Evolutionary conservation across 148 eudicot species (phyloP).

Genomic region (Vaccinium corymbosum): DNA sequence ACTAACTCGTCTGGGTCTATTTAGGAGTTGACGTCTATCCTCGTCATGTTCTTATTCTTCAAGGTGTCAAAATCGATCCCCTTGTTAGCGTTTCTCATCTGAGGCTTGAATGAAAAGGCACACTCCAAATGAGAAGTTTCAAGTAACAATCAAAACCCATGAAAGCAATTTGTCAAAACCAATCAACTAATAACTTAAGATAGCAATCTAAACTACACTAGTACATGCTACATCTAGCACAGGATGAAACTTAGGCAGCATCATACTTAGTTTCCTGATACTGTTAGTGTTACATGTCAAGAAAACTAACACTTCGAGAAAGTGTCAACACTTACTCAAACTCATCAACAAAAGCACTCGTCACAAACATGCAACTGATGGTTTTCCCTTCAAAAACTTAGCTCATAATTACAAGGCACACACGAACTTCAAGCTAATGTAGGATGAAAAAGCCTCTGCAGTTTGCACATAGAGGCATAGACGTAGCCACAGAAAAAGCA

Average conservation of each 20-base stretch:
- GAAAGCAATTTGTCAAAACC: neutral
- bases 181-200: neutral
- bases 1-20: no score
- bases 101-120: no score
- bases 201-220: neutral
- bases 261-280: neutral
- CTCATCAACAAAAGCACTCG: neutral
- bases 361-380: neutral
- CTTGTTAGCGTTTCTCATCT: no score
- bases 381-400: neutral
- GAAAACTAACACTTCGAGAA: neutral
- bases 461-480: neutral
- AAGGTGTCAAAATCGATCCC: no score
- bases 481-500: neutral
- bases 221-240: neutral
- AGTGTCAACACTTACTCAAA: neutral
- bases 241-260: neutral
- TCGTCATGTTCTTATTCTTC: no score
- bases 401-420: neutral
- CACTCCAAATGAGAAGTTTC: neutral
- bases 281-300: neutral
- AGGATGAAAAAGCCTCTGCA: neutral
- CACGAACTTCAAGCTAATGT: slow-evolving; percentile 1
- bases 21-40: no score
- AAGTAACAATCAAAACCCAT: neutral